phyloP scores from a whole-genome alignment of 495 filamentous ascomycete genomes.

The Aspergillus panamensis region DNA sequence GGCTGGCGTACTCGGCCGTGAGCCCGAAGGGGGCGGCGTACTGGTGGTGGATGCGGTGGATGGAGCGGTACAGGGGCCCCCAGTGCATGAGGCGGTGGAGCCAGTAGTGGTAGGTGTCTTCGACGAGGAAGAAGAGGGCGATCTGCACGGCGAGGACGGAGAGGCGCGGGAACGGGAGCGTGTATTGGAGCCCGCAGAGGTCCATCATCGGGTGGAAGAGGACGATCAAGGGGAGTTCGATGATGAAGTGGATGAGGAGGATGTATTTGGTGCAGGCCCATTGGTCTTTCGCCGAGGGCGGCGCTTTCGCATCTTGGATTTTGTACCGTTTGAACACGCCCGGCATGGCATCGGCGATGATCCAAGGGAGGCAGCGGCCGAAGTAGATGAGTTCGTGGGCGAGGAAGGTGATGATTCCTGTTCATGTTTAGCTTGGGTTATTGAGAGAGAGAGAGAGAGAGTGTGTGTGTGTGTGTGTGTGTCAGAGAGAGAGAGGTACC shows the following conservation, averaged over 20 bases:
- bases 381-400: conserved; percentile 97
- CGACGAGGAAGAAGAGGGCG: conserved; percentile 87
- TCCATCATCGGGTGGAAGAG: conserved; percentile 97
- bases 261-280: conserved; percentile 91
- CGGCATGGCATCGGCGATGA: conserved; percentile 77
- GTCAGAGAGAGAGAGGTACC: conserved; percentile 40
- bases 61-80: conserved; percentile 88
- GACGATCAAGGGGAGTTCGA: conserved; percentile 88
- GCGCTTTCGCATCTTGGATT: conserved; percentile 59
- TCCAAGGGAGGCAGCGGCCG: conserved; percentile 86
- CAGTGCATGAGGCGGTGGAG: conserved; percentile 91
- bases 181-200: conserved; percentile 80
- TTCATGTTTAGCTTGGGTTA: not conserved
- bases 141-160: conserved; percentile 87
- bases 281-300: conserved; percentile 60
- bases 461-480: too few species aligned
- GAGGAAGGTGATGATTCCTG: conserved; percentile 80
- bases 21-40: conserved; percentile 96
- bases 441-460: too few species aligned
- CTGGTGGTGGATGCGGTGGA: conserved; percentile 98
- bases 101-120: conserved; percentile 99
- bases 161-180: conserved; percentile 80
- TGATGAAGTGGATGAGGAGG: conserved; percentile 88
- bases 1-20: conserved; percentile 94
- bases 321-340: conserved; percentile 88